Evolutionary conservation across 2,329 filamentous ascomycete genomes (phyloP).

Genomic region (Ophiostoma himal-ulmi): DNA sequence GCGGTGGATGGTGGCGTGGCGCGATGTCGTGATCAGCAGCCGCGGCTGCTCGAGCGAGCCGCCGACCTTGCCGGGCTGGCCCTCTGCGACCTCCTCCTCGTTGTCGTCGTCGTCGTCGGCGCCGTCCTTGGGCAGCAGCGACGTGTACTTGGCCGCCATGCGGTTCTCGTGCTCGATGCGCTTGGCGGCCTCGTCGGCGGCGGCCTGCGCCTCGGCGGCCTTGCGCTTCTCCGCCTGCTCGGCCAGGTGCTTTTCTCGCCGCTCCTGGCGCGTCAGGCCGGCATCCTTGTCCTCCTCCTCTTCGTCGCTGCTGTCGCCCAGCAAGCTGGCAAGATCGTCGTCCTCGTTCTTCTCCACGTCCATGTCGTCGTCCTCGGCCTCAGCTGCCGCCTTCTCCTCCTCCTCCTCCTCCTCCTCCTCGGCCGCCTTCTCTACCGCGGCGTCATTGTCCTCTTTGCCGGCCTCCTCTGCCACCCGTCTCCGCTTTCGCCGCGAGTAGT

Average conservation of each 20-base stretch:
- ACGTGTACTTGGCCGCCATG: conserved; percentile 54
- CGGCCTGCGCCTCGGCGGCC: conserved; percentile 19
- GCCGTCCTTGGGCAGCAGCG: conserved; percentile 45
- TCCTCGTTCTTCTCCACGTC: conserved; percentile 18
- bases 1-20: conserved; percentile 82
- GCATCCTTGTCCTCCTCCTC: conserved; percentile 37
- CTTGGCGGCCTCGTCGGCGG: conserved; percentile 37
- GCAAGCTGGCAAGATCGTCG: conserved; percentile 26
- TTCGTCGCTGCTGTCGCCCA: conserved; percentile 40
- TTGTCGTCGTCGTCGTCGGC: not conserved
- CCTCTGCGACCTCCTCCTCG: conserved; percentile 7
- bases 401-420: conserved; percentile 35
- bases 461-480: conserved; percentile 42
- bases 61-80: conserved; percentile 40
- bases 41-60: conserved; percentile 38
- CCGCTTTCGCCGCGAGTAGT: conserved; percentile 54
- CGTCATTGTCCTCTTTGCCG: conserved; percentile 43
- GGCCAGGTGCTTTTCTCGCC: conserved; percentile 41
- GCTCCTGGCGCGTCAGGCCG: conserved; percentile 33
- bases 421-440: conserved; percentile 42
- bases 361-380: conserved; percentile 39
- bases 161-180: conserved; percentile 61
- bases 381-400: conserved; percentile 29
- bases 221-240: conserved; percentile 32
- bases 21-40: conserved; percentile 83